Evolutionary conservation across 176 grass and related monocot genomes (phyloP).

Genomic region (Carex pumila): DNA sequence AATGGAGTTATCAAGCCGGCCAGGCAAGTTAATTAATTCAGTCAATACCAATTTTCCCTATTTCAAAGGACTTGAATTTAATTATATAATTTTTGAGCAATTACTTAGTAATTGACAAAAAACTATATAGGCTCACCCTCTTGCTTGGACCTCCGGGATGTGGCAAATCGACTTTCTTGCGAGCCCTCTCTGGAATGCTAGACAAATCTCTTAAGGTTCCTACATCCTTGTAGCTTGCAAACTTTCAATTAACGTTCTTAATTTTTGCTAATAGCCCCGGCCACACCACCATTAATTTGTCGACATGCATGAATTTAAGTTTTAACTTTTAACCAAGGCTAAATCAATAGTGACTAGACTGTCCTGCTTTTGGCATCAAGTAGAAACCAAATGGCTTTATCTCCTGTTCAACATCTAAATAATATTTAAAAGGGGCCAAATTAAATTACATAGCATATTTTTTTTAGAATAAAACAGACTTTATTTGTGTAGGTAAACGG

Average conservation of each 20-base stretch:
- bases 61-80: background rate
- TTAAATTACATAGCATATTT: background rate
- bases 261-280: too few species aligned
- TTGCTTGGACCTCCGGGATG: conserved; percentile 66
- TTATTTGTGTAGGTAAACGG: conserved; percentile 28
- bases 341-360: background rate
- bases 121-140: conserved; percentile 54
- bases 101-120: background rate
- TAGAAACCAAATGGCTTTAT: background rate
- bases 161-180: conserved; percentile 72
- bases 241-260: background rate
- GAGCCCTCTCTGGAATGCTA: conserved; percentile 60
- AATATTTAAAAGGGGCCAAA: background rate
- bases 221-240: background rate
- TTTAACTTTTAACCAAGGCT: background rate
- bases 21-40: conserved; percentile 25
- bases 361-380: background rate
- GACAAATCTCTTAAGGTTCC: conserved; percentile 44
- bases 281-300: background rate
- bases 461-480: background rate
- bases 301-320: too few species aligned
- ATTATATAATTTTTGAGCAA: background rate
- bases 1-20: conserved; percentile 60
- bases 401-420: background rate
- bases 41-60: background rate